Percentiles rank a stretch among this genome's conserved stretches.
Conservation (phyloP, 345 rosid genomes). For the Camelina hispida region DNA sequence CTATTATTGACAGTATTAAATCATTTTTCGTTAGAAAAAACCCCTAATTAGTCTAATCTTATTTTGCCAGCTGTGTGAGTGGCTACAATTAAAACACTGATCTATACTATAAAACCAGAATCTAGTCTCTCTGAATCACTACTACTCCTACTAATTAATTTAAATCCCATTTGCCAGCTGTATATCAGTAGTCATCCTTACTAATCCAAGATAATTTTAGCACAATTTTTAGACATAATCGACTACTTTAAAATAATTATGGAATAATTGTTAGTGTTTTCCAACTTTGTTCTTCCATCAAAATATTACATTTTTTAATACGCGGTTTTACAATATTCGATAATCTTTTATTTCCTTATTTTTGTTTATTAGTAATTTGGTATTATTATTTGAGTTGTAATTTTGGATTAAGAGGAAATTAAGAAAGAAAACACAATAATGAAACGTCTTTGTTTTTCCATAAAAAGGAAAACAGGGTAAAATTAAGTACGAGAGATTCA, state of each 20-base stretch:
- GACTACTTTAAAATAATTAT: background rate
- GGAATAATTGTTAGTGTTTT: background rate
- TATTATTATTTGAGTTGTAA: background rate
- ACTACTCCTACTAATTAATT: background rate
- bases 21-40: background rate
- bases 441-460: slow-evolving; percentile 45
- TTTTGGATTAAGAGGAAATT: background rate
- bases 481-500: slow-evolving; percentile 37
- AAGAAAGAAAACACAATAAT: slow-evolving; percentile 19
- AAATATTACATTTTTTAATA: background rate
- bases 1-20: too few species aligned
- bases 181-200: background rate
- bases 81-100: background rate
- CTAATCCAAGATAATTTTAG: background rate
- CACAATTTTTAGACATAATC: background rate
- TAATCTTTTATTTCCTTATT: background rate
- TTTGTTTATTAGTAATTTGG: background rate
- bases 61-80: slow-evolving; percentile 21
- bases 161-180: background rate
- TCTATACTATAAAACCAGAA: slow-evolving; percentile 15
- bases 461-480: slow-evolving; percentile 40
- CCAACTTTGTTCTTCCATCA: background rate
- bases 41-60: background rate
- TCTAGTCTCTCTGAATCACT: background rate
- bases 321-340: background rate